Conservation (phyloP, 192 early-diverging fungal genomes). For the Podila epigama region DNA sequence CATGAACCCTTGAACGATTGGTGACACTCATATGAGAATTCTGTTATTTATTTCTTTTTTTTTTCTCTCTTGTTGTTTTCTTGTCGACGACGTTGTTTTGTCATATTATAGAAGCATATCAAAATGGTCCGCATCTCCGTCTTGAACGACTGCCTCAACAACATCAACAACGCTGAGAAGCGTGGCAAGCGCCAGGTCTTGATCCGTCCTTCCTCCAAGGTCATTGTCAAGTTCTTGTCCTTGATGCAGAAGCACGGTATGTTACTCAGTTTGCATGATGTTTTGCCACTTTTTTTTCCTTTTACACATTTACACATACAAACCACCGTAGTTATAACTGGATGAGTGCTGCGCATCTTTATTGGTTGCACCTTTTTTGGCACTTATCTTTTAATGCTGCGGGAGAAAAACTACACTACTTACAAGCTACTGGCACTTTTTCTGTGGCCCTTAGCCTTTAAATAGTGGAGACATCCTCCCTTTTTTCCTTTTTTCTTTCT, state of each 20-base stretch:
- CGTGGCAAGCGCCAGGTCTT: constrained; percentile 98
- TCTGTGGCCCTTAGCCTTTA: constrained; percentile 39
- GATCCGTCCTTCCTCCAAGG: constrained; percentile 97
- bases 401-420: constrained; percentile 61
- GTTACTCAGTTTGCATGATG: constrained; percentile 21
- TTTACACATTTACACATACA: not conserved
- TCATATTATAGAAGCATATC: constrained; percentile 40
- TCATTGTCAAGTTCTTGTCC: constrained; percentile 98
- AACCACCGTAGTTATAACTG: constrained; percentile 76
- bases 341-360: constrained; percentile 60
- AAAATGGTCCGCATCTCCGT: constrained; percentile 99
- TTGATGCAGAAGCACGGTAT: constrained; percentile 99
- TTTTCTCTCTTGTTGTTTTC: constrained; percentile 1
- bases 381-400: constrained; percentile 79
- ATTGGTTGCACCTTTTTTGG: constrained; percentile 11
- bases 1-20: not conserved
- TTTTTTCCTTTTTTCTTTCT: constrained; percentile 6
- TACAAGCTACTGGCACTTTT: constrained; percentile 61
- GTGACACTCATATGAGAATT: constrained; percentile 55
- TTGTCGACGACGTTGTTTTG: too few relatives aligned
- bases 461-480: constrained; percentile 40
- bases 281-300: not conserved
- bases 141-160: constrained; percentile 96
- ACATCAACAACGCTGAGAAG: constrained; percentile 99
- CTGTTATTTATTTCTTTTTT: constrained; percentile 37